Percentiles rank a stretch among this genome's conserved stretches.
phyloP scores from a whole-genome alignment of 1,284 basidiomycete genomes.

The Cystobasidium pallidum region DNA sequence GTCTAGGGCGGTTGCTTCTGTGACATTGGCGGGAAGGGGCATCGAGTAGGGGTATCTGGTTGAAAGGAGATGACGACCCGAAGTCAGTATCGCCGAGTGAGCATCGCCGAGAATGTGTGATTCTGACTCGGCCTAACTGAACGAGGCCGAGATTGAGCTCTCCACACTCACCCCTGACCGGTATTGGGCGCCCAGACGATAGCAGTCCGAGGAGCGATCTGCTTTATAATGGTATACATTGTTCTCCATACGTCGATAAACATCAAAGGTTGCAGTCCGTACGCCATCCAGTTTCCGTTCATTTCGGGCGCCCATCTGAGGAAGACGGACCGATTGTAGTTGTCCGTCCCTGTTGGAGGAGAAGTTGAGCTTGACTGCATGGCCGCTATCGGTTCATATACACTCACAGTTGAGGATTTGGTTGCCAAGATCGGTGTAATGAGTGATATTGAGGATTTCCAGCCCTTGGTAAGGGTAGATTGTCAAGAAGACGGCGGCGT shows the following conservation, averaged over 20 bases:
- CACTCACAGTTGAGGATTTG: slow-evolving; percentile 51
- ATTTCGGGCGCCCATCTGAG: slow-evolving; percentile 54
- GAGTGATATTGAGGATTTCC: slow-evolving; percentile 47
- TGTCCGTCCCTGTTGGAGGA: slow-evolving; percentile 48
- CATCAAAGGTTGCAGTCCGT: slow-evolving; percentile 52
- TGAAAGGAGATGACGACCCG: background rate
- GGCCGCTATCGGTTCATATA: background rate
- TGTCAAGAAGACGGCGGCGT: slow-evolving; percentile 55
- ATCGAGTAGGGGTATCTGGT: slow-evolving; percentile 52
- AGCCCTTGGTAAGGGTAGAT: slow-evolving; percentile 52
- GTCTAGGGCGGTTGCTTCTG: slow-evolving; percentile 52
- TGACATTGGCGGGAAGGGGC: slow-evolving; percentile 43
- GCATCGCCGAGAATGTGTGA: too few relatives aligned
- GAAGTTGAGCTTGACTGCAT: too few relatives aligned
- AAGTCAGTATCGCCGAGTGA: too few relatives aligned
- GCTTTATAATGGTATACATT: slow-evolving; percentile 53
- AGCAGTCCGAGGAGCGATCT: slow-evolving; percentile 51
- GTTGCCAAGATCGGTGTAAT: slow-evolving; percentile 50
- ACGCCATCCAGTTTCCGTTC: slow-evolving; percentile 54
- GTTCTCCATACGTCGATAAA: slow-evolving; percentile 51
- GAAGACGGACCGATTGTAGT: slow-evolving; percentile 52
- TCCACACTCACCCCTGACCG: slow-evolving; percentile 47
- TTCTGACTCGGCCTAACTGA: too few relatives aligned
- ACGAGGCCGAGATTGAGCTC: too few relatives aligned
- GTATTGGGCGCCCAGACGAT: slow-evolving; percentile 56